A percentile compares a stretch with the other conserved stretches of the same genome.
Evolutionary conservation across 768 basidiomycete genomes (phyloP).

Genomic region (Coprinopsis cinerea): DNA sequence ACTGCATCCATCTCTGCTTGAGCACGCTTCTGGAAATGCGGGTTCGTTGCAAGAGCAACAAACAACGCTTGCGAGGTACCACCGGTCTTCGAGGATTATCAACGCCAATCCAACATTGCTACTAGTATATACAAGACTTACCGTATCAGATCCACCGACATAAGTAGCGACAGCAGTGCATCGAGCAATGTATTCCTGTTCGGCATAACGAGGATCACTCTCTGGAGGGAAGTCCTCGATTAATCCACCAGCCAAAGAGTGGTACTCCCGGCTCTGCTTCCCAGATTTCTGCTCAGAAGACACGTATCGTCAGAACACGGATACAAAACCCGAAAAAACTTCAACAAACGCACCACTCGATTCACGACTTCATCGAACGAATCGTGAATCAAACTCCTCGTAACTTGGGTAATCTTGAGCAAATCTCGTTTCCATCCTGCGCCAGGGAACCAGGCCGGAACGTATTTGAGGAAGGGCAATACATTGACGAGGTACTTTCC

Average conservation of each 20-base stretch:
- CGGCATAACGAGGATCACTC: background rate
- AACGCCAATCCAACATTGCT: too few relatives aligned
- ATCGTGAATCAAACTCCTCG: background rate
- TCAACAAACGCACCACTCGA: slow-evolving; percentile 7
- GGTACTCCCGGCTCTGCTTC: background rate
- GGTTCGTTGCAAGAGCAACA: slow-evolving; percentile 13
- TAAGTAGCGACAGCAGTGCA: background rate
- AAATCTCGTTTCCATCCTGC: slow-evolving; percentile 3
- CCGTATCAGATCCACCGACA: slow-evolving; percentile 5
- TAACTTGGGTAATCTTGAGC: background rate
- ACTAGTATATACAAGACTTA: background rate
- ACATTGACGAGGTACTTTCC: slow-evolving; percentile 1
- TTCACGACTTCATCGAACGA: background rate
- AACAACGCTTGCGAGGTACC: slow-evolving; percentile 10
- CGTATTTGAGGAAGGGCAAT: slow-evolving; percentile 2
- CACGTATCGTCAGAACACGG: too few relatives aligned
- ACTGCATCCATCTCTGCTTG: slow-evolving; percentile 22
- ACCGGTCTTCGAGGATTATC: too few relatives aligned
- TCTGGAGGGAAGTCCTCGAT: slow-evolving; percentile 3
- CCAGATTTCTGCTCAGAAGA: background rate
- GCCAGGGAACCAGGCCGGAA: slow-evolving; percentile 9
- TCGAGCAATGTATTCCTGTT: background rate
- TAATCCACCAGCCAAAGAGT: slow-evolving; percentile 1
- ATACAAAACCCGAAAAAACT: too few relatives aligned
- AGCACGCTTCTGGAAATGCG: slow-evolving; percentile 15